phyloP scores from a whole-genome alignment of 495 filamentous ascomycete genomes.

The Barbatosphaeria neglecta region DNA sequence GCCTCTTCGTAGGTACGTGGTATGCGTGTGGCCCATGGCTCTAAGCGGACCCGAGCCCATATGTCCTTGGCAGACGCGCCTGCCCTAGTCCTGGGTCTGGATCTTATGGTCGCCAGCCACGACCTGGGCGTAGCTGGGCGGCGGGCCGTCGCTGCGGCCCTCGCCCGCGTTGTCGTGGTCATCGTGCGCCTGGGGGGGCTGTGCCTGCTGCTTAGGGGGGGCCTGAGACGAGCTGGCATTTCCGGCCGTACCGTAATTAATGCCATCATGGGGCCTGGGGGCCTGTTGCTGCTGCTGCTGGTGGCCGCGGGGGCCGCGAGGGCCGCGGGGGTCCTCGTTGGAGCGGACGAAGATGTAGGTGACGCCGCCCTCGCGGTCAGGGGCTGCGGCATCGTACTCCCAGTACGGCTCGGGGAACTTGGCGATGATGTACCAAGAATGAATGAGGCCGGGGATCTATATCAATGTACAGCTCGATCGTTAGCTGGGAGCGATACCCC shows the following conservation, averaged over 20 bases:
- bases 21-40: too few species aligned
- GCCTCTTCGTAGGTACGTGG: too few species aligned
- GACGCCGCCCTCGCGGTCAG: slow-evolving; percentile 43
- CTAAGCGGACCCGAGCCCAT: neutral
- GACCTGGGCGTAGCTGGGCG: slow-evolving; percentile 77
- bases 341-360: slow-evolving; percentile 58
- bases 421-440: slow-evolving; percentile 97
- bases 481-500: neutral
- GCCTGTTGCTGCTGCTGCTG: slow-evolving; percentile 23
- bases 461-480: slow-evolving; percentile 2
- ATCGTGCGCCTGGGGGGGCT: slow-evolving; percentile 33
- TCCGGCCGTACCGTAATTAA: slow-evolving; percentile 26
- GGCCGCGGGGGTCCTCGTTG: slow-evolving; percentile 9
- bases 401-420: slow-evolving; percentile 67
- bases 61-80: neutral
- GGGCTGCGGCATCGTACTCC: slow-evolving; percentile 49
- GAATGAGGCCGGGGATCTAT: slow-evolving; percentile 73
- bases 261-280: slow-evolving; percentile 20
- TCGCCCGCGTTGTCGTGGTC: slow-evolving; percentile 37
- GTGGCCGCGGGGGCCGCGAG: too few species aligned
- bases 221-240: slow-evolving; percentile 4
- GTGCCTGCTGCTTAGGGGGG: slow-evolving; percentile 3
- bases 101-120: slow-evolving; percentile 83
- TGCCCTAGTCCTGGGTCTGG: slow-evolving; percentile 52
- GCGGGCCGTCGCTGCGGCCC: slow-evolving; percentile 14